phyloP scores from a whole-genome alignment of 208 protist genomes.

The Trypanosoma vivax region DNA sequence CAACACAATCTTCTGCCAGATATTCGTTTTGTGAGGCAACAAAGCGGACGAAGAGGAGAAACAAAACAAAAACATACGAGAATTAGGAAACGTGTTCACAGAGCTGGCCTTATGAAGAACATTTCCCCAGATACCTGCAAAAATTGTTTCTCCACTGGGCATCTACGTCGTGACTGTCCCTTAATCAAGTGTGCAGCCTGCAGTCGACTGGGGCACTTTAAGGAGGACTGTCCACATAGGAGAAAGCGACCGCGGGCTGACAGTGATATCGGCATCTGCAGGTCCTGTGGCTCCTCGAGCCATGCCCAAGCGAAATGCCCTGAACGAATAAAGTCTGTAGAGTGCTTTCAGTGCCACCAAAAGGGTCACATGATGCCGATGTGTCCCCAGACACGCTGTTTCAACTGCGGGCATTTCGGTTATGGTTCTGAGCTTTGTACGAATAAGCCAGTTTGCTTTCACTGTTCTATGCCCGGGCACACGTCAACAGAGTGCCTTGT shows the following conservation, averaged over 20 bases:
- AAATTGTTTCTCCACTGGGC: no score
- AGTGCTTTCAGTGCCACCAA: constrained; percentile 85
- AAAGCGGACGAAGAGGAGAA: no score
- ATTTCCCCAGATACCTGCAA: no score
- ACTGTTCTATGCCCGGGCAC: constrained; percentile 76
- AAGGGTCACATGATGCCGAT: constrained; percentile 72
- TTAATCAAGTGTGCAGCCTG: constrained; percentile 49
- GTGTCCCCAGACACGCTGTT: constrained; percentile 82
- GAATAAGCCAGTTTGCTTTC: constrained; percentile 82
- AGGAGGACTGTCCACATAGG: constrained; percentile 35
- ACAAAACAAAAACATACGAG: no score
- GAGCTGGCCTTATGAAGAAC: no score
- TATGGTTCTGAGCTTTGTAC: constrained; percentile 80
- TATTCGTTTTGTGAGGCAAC: no score
- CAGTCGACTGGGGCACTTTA: constrained; percentile 49
- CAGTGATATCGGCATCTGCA: constrained; percentile 47
- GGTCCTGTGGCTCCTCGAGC: constrained; percentile 65
- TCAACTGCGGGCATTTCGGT: constrained; percentile 83
- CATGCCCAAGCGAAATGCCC: constrained; percentile 70
- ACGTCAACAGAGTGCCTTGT: constrained; percentile 75
- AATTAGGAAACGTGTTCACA: no score
- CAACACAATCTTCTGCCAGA: no score
- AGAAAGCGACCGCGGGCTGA: constrained; percentile 21
- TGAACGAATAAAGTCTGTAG: constrained; percentile 44
- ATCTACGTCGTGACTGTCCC: constrained; percentile 55